These are phyloP conservation scores for Russula abietina DNA, from an alignment of 768 basidiomycete genomes.

Conservation along the genomic window DNA sequence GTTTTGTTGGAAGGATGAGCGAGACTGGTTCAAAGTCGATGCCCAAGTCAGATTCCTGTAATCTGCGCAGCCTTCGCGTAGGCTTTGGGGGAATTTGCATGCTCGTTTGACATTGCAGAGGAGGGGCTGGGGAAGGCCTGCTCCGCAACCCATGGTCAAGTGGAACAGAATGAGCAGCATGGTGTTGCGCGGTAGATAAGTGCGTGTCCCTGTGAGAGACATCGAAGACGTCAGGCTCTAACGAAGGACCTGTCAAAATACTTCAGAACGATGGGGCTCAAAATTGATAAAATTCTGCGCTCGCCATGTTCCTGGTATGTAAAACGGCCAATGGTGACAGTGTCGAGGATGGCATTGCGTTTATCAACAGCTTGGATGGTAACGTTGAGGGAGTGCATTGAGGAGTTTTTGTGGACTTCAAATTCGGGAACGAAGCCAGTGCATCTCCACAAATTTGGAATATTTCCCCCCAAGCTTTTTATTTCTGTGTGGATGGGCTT, in stretches of 20 bases:
- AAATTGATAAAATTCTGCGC: background rate
- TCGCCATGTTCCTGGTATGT: conserved; percentile 50
- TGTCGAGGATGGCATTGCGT: conserved; percentile 51
- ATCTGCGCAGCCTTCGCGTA: conserved; percentile 22
- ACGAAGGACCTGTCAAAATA: background rate
- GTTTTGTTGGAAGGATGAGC: conserved; percentile 55
- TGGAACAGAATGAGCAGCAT: background rate
- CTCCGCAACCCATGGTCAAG: background rate
- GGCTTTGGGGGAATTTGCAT: background rate
- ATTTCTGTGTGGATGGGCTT: conserved; percentile 66
- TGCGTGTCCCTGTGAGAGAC: background rate
- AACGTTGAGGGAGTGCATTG: conserved; percentile 44
- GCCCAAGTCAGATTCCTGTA: conserved; percentile 27
- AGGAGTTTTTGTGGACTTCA: conserved; percentile 33
- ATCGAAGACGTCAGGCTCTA: background rate
- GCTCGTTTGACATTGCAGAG: background rate
- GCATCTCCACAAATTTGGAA: conserved; percentile 57
- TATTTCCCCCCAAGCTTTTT: conserved; percentile 41
- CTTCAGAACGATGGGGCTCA: background rate
- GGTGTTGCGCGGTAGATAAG: background rate
- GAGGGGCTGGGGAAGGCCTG: background rate
- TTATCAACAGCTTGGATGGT: conserved; percentile 59
- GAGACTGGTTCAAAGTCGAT: conserved; percentile 45
- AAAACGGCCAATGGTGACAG: conserved; percentile 67
- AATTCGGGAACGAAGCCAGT: conserved; percentile 55